Evolutionary conservation across 768 basidiomycete species (phyloP), one percentile per base, ranked within the genome.

Genomic region (Kwoniella dejecticola): DNA sequence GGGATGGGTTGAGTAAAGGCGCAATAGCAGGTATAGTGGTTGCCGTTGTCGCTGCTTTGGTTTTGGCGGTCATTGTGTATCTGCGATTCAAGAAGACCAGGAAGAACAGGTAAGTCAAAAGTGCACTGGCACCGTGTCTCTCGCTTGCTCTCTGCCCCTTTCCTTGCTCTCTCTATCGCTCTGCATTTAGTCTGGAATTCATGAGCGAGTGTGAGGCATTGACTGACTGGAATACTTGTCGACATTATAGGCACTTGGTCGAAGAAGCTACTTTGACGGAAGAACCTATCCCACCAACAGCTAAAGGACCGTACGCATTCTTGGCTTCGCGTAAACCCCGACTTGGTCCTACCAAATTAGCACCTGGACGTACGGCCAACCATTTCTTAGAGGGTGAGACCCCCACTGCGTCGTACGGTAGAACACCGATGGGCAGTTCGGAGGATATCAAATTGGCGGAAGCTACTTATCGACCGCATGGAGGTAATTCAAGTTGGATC

Each of bases 11-110:
- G 11, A 62, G 68, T 10, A 62, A 57, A 19, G 70, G 67, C 8
- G 66, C 66, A 12, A 72, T 74, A 23, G 72, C 67, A 1, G 75
- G 75, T 33, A 74, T 76, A 17, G 72, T 63, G 17, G 59, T 72
- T 6, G 75, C 70, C 7, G 61, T 31, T 27, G 65, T 66, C 1
- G 67, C 54, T 15, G 71, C 31, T 12, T 41, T 65, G 6, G 52
- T 63, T 15, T 30, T 70, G 19, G 26, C 60, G 10, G 58, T 46
- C 1, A 44, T 65, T 17, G 26, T 63, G 0, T 59, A 58, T 52
- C 62, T 64, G 49, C 29, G 75, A 53, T 66, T 48, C 38, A 47
- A 53, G 42, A 62, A 38, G 3, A 53, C 38, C 7, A 50, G 53
- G 26, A 60, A 52, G 12, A 36, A 42, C 13, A 62, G 66, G 64